Percentiles rank a stretch among this genome's conserved stretches.
Evolutionary conservation across 78 protist genomes (phyloP).

Genomic region (Dictyostelium firmibasis): DNA sequence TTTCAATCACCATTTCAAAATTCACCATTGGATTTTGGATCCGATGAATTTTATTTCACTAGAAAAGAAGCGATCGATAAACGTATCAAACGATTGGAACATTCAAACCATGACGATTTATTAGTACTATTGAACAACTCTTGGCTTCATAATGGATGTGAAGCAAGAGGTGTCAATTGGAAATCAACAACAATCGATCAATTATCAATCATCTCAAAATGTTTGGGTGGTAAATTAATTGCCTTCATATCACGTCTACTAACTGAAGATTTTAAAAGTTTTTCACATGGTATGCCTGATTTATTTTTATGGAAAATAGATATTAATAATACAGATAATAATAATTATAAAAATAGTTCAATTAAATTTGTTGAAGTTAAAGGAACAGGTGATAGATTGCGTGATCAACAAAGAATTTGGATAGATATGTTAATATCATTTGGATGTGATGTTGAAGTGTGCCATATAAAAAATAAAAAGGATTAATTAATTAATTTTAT

Average conservation of each 20-base stretch:
- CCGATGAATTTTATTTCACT: conserved; percentile 21
- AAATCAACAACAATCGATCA: conserved; percentile 1
- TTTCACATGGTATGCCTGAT: conserved; percentile 68
- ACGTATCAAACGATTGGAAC: background rate
- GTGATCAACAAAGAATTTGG: conserved; percentile 63
- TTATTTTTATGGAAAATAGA: conserved; percentile 12
- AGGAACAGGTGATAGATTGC: conserved; percentile 24
- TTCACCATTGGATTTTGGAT: conserved; percentile 55
- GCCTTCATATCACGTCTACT: conserved; percentile 16
- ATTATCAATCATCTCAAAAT: background rate
- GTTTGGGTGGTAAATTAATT: conserved; percentile 34
- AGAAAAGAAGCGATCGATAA: conserved; percentile 11
- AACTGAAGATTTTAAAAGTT: conserved; percentile 16
- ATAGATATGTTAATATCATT: conserved; percentile 38
- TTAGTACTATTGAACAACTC: background rate
- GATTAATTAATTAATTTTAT: background rate
- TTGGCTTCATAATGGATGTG: conserved; percentile 22
- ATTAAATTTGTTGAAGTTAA: conserved; percentile 60
- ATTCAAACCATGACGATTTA: background rate
- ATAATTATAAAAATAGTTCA: background rate
- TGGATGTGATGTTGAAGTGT: conserved; percentile 62
- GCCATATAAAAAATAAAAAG: conserved; percentile 13
- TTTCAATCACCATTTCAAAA: conserved; percentile 70
- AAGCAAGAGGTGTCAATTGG: conserved; percentile 52
- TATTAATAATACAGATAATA: background rate